Percentiles rank a stretch among this genome's conserved stretches.
These are phyloP conservation scores for Apiotrichum porosum DNA, from an alignment of 1,284 basidiomycete genomes.

Conservation along the genomic window DNA sequence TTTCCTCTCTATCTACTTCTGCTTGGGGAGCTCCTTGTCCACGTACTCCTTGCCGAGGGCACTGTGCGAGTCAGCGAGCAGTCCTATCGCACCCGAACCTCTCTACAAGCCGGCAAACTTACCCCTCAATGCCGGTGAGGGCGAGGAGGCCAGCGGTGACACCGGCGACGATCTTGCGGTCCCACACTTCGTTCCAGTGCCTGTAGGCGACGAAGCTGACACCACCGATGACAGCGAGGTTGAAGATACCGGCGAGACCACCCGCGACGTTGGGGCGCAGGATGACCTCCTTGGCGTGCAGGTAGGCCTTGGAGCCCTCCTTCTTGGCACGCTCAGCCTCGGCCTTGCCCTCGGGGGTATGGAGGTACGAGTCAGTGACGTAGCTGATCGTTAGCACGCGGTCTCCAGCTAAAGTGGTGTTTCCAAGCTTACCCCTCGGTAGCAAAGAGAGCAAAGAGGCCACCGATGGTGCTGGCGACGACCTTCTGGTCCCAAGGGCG, in stretches of 20 bases:
- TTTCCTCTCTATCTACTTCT: no score
- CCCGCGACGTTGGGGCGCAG: slow-evolving; percentile 65
- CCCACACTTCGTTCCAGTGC: slow-evolving; percentile 70
- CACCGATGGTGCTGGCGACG: slow-evolving; percentile 57
- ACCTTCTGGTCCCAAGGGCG: slow-evolving; percentile 59
- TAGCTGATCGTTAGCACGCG: slow-evolving; percentile 46
- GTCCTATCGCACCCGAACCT: no score
- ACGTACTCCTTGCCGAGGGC: slow-evolving; percentile 38
- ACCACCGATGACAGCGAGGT: slow-evolving; percentile 62
- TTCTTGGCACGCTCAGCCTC: slow-evolving; percentile 59
- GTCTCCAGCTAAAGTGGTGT: background rate
- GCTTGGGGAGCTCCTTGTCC: slow-evolving; percentile 37
- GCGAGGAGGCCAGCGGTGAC: slow-evolving; percentile 61
- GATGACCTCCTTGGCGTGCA: slow-evolving; percentile 58
- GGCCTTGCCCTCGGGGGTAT: slow-evolving; percentile 58
- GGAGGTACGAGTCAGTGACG: slow-evolving; percentile 59
- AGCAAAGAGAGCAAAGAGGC: slow-evolving; percentile 57
- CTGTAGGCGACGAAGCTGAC: slow-evolving; percentile 65
- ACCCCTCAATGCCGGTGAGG: slow-evolving; percentile 68
- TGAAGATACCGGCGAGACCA: slow-evolving; percentile 63
- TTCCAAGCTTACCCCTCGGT: slow-evolving; percentile 53
- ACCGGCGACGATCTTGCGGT: slow-evolving; percentile 61
- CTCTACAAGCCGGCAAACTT: slow-evolving; percentile 41
- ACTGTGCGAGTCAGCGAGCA: slow-evolving; percentile 16
- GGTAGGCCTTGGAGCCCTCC: slow-evolving; percentile 61